A percentile compares a stretch with the other conserved stretches of the same genome.
These are phyloP conservation scores for Imleria badia DNA, from an alignment of 768 basidiomycete genomes.

Conservation along the genomic window DNA sequence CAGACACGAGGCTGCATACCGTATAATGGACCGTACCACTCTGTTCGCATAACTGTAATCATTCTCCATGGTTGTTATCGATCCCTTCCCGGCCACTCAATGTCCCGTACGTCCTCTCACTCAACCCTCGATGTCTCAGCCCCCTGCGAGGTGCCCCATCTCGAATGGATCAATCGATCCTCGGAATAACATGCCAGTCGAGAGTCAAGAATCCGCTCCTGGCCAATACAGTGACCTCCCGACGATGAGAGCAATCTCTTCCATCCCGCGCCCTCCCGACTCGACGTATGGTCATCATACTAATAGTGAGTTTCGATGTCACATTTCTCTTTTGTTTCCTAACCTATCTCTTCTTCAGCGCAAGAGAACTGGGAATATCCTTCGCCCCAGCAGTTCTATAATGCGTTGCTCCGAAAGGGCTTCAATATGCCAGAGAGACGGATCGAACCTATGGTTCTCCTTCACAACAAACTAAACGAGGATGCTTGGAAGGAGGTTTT, in stretches of 20 bases:
- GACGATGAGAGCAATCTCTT: slow-evolving; percentile 1
- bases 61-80: background rate
- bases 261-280: slow-evolving; percentile 9
- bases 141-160: slow-evolving; percentile 5
- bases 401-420: slow-evolving; percentile 12
- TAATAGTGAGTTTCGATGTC: background rate
- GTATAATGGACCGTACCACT: background rate
- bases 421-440: slow-evolving; percentile 1
- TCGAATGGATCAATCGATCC: background rate
- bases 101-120: background rate
- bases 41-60: background rate
- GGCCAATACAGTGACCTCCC: background rate
- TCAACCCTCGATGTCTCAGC: background rate
- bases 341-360: background rate
- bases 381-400: slow-evolving; percentile 15
- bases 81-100: background rate
- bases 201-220: slow-evolving; percentile 5
- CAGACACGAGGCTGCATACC: background rate
- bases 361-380: slow-evolving; percentile 14
- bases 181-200: slow-evolving; percentile 14
- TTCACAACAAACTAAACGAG: slow-evolving; percentile 13
- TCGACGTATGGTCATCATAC: slow-evolving; percentile 10
- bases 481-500: slow-evolving; percentile 10
- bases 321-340: background rate
- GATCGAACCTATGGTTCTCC: slow-evolving; percentile 2